Base-by-base conservation (phyloP, 768 basidiomycete species). In the Lepiota venenata region DNA sequence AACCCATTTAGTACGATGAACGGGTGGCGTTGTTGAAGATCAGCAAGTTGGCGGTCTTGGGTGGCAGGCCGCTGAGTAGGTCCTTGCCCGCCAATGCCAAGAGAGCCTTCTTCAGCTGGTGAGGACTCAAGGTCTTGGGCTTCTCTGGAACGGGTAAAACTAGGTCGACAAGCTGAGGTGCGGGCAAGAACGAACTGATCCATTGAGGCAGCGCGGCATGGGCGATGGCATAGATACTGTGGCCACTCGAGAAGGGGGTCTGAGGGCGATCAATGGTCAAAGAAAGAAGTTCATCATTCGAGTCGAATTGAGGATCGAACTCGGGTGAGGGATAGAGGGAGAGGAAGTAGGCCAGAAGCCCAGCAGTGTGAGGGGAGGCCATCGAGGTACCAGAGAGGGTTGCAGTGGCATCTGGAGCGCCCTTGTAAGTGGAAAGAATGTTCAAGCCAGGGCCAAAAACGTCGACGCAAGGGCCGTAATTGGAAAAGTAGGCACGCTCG, bases 281-380 rank as follows among this genome's bases (percentile, higher is more conserved):
- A n/a, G 64, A 63, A 50, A 73, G 49, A 16, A 78, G 67, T 42
- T 73, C 59, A 52, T 72, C 66, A 44, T 74, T 69, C 18, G 67
- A 56, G 52, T 69, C 63, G 56, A 83, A 61, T 4, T 60, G 50
- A 15, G 87, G 86, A 67, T 83, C 65, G 68, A 91, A 91, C 1
- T 74, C 69, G 46, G 69, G 60, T 0, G 84, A 84, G 3, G 88
- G 89, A 73, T 94, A 89, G 64, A 96, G 80, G 21, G 92, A 93
- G 55, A 98, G 82, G 58, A 93, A 80, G 79, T 98, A 98, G 11
- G 95, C 95, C 48, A 92, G 73, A 50, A 97, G 73, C 60, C 96
- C 96, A 54, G 91, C 90, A 40, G 82, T 85, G 73, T 96, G 94
- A 43, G 96, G 96, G 6, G 91, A 91, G 12, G 95, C 94, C 93